Evolutionary conservation across 2,329 filamentous ascomycete genomes (phyloP).

Genomic region (Scedosporium apiospermum): DNA sequence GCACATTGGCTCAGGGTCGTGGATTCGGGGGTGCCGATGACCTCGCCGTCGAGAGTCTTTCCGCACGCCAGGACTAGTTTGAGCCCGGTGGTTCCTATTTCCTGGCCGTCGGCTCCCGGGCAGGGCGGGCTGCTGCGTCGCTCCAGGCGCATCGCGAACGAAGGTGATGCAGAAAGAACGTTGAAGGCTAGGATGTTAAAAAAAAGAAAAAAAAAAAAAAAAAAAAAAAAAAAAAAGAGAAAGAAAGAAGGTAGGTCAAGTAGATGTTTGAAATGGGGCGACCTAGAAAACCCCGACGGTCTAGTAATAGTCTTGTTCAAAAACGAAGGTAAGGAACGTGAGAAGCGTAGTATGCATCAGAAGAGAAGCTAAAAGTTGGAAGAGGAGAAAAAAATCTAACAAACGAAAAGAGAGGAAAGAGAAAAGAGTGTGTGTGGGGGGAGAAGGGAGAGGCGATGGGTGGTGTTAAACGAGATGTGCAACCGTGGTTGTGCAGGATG

Average conservation of each 20-base stretch:
- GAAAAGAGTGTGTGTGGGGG: neutral
- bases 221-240: no score
- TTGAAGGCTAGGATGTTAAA: neutral
- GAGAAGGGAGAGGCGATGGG: neutral
- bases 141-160: constrained; percentile 3
- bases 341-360: neutral
- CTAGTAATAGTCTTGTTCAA: neutral
- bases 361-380: neutral
- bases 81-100: neutral
- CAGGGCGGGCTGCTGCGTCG: constrained; percentile 7
- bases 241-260: neutral
- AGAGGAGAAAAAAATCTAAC: neutral
- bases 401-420: neutral
- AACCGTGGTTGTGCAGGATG: neutral
- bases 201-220: no score
- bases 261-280: neutral
- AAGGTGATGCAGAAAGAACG: neutral
- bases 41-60: constrained; percentile 2
- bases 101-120: constrained; percentile 5
- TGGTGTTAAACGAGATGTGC: neutral
- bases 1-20: constrained; percentile 1
- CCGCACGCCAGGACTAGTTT: constrained; percentile 4
- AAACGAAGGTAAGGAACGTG: neutral
- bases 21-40: neutral
- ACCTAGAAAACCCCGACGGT: neutral